Percentiles rank a stretch among this genome's conserved stretches.
Evolutionary conservation across 2,329 filamentous ascomycete species (phyloP).

Genomic region (Penicillium rolfsii): DNA sequence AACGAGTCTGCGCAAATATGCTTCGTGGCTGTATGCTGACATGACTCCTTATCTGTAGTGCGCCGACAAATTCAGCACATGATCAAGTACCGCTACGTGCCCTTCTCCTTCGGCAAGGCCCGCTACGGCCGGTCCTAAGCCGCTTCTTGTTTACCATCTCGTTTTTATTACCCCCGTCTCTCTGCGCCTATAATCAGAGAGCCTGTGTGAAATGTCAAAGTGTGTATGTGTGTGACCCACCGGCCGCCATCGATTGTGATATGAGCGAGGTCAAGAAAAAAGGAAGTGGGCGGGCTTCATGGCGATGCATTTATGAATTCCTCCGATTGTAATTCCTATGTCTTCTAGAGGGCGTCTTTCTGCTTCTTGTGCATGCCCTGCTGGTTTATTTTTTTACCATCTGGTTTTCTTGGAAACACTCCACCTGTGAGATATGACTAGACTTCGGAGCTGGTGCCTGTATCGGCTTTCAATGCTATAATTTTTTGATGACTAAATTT

Average conservation of each 20-base stretch:
- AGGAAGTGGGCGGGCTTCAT: slow-evolving; percentile 12
- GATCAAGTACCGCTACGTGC: slow-evolving; percentile 99
- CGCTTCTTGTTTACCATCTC: slow-evolving; percentile 9
- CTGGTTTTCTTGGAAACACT: not conserved
- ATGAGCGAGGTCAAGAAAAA: slow-evolving; percentile 16
- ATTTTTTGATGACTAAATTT: slow-evolving; percentile 2
- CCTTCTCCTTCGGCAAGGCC: slow-evolving; percentile 88
- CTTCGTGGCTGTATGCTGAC: slow-evolving; percentile 12
- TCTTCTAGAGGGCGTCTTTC: slow-evolving; percentile 21
- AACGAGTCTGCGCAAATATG: not conserved
- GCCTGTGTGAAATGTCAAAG: slow-evolving; percentile 14
- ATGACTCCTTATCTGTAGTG: slow-evolving; percentile 61
- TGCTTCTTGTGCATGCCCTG: slow-evolving; percentile 12
- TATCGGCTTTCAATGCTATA: slow-evolving; percentile 18
- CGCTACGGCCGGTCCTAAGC: slow-evolving; percentile 61
- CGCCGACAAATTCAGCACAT: slow-evolving; percentile 99
- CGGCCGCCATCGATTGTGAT: slow-evolving; percentile 20
- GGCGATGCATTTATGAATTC: slow-evolving; percentile 22
- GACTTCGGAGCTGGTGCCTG: slow-evolving; percentile 22
- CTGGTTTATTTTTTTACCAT: slow-evolving; percentile 14
- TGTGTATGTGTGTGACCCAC: slow-evolving; percentile 21
- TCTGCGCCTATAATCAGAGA: slow-evolving; percentile 16
- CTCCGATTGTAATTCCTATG: slow-evolving; percentile 25
- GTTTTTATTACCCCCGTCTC: slow-evolving; percentile 6
- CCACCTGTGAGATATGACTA: slow-evolving; percentile 32